These are phyloP conservation scores for Trichoderma lentiforme DNA, from an alignment of 2,329 filamentous ascomycete species.

Conservation along the genomic window DNA sequence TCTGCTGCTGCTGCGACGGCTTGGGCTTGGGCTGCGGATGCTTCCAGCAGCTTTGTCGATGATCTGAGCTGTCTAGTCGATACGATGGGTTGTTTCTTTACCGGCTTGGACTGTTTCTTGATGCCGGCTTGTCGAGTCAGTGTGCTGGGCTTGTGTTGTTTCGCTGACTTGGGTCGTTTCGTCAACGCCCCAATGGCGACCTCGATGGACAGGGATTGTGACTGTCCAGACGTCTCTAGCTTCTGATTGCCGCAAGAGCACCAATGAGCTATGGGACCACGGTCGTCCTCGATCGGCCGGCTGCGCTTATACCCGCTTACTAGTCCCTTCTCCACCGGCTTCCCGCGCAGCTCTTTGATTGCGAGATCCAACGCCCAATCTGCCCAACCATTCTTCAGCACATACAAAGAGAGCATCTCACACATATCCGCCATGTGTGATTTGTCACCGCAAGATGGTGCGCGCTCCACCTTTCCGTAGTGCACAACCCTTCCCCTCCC, in stretches of 20 bases:
- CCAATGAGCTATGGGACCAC: conserved; percentile 1
- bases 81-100: not conserved
- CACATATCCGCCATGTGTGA: conserved; percentile 1
- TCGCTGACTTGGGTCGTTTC: not conserved
- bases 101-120: not conserved
- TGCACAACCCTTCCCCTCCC: not conserved
- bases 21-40: not conserved
- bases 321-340: not conserved
- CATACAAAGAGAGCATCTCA: not conserved
- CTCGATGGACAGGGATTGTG: conserved; percentile 1
- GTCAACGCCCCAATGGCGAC: not conserved
- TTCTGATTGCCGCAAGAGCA: conserved; percentile 16
- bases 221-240: conserved; percentile 3
- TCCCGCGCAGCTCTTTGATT: not conserved
- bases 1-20: not conserved
- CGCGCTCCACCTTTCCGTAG: not conserved
- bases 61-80: not conserved
- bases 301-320: conserved; percentile 2
- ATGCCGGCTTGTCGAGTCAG: not conserved
- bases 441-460: not conserved
- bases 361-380: not conserved
- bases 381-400: conserved; percentile 7
- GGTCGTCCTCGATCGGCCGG: conserved; percentile 7
- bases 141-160: not conserved
- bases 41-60: not conserved